Conservation (phyloP, 129 eudicot species). For the Centrapalus pauciflorus region DNA sequence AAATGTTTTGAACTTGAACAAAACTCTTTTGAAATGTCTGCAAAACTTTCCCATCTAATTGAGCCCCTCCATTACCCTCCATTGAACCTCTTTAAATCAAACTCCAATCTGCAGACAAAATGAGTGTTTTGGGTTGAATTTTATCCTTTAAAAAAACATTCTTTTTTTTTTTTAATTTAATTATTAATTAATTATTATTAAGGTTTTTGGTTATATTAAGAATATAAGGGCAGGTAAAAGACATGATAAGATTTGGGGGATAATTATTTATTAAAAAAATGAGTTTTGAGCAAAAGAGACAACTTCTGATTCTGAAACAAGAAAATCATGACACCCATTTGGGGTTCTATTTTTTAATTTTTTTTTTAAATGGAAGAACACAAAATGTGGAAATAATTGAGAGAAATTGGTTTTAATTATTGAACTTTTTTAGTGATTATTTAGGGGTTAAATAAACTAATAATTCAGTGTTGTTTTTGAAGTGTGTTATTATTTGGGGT, state of each 20-base stretch:
- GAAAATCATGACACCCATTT: constrained; percentile 50
- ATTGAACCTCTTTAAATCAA: constrained; percentile 12
- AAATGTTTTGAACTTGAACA: constrained; percentile 75
- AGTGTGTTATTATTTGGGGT: constrained; percentile 31
- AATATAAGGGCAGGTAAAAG: constrained; percentile 18
- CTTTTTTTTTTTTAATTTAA: neutral
- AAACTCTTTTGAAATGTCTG: constrained; percentile 91
- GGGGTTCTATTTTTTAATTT: neutral
- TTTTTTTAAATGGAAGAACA: constrained; percentile 17
- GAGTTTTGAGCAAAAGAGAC: constrained; percentile 44
- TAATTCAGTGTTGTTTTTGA: constrained; percentile 16
- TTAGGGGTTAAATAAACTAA: constrained; percentile 4
- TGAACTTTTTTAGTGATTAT: constrained; percentile 16
- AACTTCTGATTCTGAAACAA: constrained; percentile 54
- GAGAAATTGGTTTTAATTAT: neutral
- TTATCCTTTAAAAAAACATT: constrained; percentile 15
- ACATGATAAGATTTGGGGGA: constrained; percentile 38
- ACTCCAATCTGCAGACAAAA: constrained; percentile 28
- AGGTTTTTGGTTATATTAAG: constrained; percentile 20
- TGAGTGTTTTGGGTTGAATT: neutral
- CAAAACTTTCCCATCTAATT: constrained; percentile 66
- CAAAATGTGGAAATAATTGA: constrained; percentile 20
- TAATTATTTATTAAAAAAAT: constrained; percentile 27
- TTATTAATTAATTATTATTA: no score
- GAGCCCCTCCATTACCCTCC: constrained; percentile 55